Evolutionary conservation across 1,284 basidiomycete genomes (phyloP).

Genomic region (Apiotrichum gamsii): DNA sequence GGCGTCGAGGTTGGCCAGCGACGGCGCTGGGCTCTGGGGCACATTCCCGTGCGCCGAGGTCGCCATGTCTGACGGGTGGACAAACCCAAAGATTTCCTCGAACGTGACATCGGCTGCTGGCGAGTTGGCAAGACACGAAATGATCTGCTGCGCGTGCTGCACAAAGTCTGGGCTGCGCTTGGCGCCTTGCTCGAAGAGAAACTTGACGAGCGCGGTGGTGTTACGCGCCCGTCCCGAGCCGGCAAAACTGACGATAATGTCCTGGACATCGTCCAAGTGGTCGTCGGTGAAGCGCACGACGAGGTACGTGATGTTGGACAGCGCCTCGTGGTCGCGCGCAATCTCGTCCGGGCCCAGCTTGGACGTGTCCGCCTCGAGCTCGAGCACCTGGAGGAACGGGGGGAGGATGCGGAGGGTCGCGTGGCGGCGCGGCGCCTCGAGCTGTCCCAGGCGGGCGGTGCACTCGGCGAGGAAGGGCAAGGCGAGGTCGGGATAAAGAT

Average conservation of each 20-base stretch:
- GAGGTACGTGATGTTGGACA: conserved; percentile 79
- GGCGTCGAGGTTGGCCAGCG: conserved; percentile 40
- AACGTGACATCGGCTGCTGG: conserved; percentile 67
- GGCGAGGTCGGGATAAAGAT: conserved; percentile 68
- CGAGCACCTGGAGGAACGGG: conserved; percentile 70
- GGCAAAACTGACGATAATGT: conserved; percentile 65
- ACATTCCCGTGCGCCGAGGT: conserved; percentile 63
- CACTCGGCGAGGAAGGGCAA: conserved; percentile 66
- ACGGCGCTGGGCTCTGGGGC: conserved; percentile 59
- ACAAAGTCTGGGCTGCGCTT: conserved; percentile 75
- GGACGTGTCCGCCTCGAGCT: conserved; percentile 50
- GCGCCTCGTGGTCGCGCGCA: conserved; percentile 57
- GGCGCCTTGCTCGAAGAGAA: conserved; percentile 79
- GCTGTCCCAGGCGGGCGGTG: conserved; percentile 63
- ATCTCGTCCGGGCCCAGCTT: conserved; percentile 28
- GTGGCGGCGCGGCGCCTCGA: conserved; percentile 54
- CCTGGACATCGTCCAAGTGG: conserved; percentile 75
- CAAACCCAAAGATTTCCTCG: conserved; percentile 73
- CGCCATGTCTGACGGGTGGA: conserved; percentile 75
- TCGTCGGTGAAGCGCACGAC: conserved; percentile 71
- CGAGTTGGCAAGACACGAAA: conserved; percentile 77
- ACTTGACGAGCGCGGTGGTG: conserved; percentile 72
- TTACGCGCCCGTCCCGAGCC: conserved; percentile 49
- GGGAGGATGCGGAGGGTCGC: conserved; percentile 65
- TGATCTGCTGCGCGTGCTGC: conserved; percentile 69